Conservation (phyloP, 2,329 filamentous ascomycete species). For the Microcera coccophila region DNA sequence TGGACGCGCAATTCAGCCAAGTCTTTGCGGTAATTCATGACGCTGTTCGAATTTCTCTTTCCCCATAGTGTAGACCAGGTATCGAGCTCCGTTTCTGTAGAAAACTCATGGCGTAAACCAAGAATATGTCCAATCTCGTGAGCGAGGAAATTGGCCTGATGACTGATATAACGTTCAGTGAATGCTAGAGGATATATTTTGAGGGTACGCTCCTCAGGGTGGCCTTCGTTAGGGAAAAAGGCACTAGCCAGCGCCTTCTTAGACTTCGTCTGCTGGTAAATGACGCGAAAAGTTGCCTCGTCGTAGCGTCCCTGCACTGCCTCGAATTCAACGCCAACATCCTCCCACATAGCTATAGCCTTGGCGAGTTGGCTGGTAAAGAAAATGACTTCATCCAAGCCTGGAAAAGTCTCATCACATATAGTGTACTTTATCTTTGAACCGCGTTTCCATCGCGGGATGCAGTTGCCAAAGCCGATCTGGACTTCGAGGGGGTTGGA, state of each 20-base stretch:
- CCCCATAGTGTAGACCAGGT: background rate
- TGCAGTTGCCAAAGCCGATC: background rate
- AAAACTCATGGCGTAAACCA: background rate
- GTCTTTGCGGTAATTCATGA: background rate
- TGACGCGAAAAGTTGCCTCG: background rate
- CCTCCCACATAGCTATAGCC: background rate
- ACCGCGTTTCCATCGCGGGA: background rate
- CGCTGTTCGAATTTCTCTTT: background rate
- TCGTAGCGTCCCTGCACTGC: background rate
- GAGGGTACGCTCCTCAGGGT: background rate
- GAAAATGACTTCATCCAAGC: background rate
- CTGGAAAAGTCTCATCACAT: background rate
- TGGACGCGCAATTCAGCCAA: background rate
- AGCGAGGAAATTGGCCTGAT: background rate
- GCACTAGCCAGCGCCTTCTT: background rate
- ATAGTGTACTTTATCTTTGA: background rate
- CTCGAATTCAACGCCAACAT: background rate
- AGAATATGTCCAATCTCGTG: background rate
- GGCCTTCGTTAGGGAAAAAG: background rate
- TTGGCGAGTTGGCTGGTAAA: background rate
- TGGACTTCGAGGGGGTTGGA: background rate
- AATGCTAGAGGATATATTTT: background rate
- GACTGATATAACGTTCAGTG: background rate
- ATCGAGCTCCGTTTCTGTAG: background rate
- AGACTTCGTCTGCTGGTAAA: background rate